These are phyloP conservation scores for Waltergamsia citrina DNA, from an alignment of 2,329 filamentous ascomycete genomes.

Conservation along the genomic window DNA sequence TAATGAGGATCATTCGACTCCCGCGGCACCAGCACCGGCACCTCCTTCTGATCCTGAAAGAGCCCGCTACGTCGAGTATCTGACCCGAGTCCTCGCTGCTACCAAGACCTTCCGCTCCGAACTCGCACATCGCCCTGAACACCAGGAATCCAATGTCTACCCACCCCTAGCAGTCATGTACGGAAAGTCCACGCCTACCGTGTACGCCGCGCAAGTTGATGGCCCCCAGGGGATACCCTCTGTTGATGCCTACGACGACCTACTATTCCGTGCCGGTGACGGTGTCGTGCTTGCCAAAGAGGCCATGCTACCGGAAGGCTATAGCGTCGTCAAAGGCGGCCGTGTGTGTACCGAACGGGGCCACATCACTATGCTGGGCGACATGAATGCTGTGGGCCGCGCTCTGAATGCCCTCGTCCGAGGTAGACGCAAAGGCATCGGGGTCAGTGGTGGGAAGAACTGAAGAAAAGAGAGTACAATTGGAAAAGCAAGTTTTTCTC, in stretches of 20 bases:
- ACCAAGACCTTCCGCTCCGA: slow-evolving; percentile 69
- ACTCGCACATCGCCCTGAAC: slow-evolving; percentile 49
- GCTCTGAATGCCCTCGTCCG: slow-evolving; percentile 60
- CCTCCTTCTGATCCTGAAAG: slow-evolving; percentile 13
- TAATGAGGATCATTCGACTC: too few species aligned
- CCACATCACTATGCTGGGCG: slow-evolving; percentile 79
- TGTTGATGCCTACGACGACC: slow-evolving; percentile 73
- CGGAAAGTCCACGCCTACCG: slow-evolving; percentile 77
- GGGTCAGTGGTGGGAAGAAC: slow-evolving; percentile 33
- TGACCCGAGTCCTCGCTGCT: slow-evolving; percentile 62
- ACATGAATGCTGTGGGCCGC: slow-evolving; percentile 69
- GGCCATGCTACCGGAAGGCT: slow-evolving; percentile 76
- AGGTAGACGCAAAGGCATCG: slow-evolving; percentile 64
- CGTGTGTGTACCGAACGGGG: slow-evolving; percentile 73
- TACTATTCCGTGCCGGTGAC: slow-evolving; percentile 80
- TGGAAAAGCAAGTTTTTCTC: background rate
- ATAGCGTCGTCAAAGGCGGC: slow-evolving; percentile 63
- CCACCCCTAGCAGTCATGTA: slow-evolving; percentile 79
- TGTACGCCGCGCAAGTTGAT: slow-evolving; percentile 69
- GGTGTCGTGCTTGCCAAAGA: slow-evolving; percentile 81
- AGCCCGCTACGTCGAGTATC: slow-evolving; percentile 47
- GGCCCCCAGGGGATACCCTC: slow-evolving; percentile 65
- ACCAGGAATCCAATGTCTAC: slow-evolving; percentile 61
- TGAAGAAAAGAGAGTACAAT: background rate
- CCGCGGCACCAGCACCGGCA: slow-evolving; percentile 10